These are phyloP conservation scores for Trypanosoma mega DNA, from an alignment of 208 protist species.

Conservation along the genomic window DNA sequence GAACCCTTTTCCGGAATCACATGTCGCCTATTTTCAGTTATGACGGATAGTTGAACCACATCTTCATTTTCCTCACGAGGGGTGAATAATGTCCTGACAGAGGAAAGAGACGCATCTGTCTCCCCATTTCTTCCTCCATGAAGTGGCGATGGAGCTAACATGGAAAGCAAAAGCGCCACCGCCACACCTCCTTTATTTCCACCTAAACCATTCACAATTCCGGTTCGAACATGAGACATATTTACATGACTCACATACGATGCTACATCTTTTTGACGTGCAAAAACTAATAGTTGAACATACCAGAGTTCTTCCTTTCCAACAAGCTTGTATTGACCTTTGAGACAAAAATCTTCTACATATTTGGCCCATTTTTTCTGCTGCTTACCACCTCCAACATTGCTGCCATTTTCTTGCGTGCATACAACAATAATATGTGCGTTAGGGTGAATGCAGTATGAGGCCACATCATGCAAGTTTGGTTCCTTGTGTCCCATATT, in stretches of 20 bases:
- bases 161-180: constrained; percentile 61
- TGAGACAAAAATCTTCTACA: constrained; percentile 43
- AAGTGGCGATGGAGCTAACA: constrained; percentile 20
- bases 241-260: constrained; percentile 52
- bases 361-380: constrained; percentile 49
- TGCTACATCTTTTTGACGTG: constrained; percentile 57
- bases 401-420: constrained; percentile 78
- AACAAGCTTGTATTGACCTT: constrained; percentile 56
- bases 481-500: constrained; percentile 71
- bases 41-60: not conserved
- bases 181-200: constrained; percentile 95
- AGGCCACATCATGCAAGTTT: constrained; percentile 45
- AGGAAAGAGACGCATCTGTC: constrained; percentile 2
- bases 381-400: constrained; percentile 17
- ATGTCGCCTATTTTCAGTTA: not conserved
- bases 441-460: constrained; percentile 72
- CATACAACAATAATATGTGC: constrained; percentile 79
- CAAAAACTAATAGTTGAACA: constrained; percentile 84
- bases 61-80: not conserved
- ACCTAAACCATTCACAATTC: constrained; percentile 51
- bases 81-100: constrained; percentile 1
- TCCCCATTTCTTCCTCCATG: not conserved
- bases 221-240: constrained; percentile 48
- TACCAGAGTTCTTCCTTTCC: constrained; percentile 65
- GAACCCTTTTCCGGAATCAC: constrained; percentile 2